These are phyloP conservation scores for Kodamaea restingae DNA, from an alignment of 805 yeast species.

Conservation along the genomic window DNA sequence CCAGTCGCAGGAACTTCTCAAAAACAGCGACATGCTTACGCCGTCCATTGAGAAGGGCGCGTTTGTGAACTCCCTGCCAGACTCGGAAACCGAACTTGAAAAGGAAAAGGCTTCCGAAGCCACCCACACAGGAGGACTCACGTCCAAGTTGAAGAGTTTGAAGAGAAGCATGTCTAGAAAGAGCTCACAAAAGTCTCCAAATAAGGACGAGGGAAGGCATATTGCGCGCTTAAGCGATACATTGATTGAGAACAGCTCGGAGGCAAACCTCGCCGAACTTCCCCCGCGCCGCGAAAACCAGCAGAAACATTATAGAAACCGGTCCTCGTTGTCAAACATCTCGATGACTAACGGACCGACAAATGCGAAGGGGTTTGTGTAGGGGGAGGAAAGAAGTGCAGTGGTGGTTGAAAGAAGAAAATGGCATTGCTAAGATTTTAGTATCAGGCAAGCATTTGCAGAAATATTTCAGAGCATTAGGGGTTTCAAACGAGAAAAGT, in stretches of 20 bases:
- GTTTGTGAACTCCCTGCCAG: slow-evolving; percentile 5
- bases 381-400: background rate
- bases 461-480: no score
- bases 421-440: no score
- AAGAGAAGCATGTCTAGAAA: slow-evolving; percentile 40
- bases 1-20: slow-evolving; percentile 1
- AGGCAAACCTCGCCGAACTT: slow-evolving; percentile 6
- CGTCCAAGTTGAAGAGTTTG: slow-evolving; percentile 39
- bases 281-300: slow-evolving; percentile 5
- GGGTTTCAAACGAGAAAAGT: no score
- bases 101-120: slow-evolving; percentile 2
- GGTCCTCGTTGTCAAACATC: slow-evolving; percentile 20
- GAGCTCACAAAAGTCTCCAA: slow-evolving; percentile 12
- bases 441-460: no score
- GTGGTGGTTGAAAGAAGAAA: background rate
- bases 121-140: slow-evolving; percentile 1
- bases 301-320: slow-evolving; percentile 22
- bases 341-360: slow-evolving; percentile 22
- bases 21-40: slow-evolving; percentile 22
- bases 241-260: slow-evolving; percentile 12
- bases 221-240: slow-evolving; percentile 26
- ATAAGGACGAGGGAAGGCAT: slow-evolving; percentile 8
- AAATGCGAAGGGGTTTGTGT: slow-evolving; percentile 22
- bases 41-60: slow-evolving; percentile 32
- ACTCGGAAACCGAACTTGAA: slow-evolving; percentile 4